Conservation (phyloP, 768 basidiomycete species). For the Daedaleopsis sinensis region DNA sequence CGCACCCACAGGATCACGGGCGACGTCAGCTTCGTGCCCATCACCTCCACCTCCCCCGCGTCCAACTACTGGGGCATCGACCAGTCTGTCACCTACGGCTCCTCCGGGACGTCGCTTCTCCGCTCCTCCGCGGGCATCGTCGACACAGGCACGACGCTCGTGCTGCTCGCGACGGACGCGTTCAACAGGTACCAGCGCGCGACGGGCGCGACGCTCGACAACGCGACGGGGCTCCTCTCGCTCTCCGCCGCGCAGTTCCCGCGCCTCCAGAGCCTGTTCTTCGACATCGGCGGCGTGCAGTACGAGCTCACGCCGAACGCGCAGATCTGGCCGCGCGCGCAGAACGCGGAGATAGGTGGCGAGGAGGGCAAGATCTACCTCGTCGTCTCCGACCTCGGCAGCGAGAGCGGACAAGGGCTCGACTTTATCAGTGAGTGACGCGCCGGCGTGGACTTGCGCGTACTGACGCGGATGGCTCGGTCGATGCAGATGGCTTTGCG, state of each 20-base stretch:
- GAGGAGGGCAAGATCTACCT: constrained; percentile 52
- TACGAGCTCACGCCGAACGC: constrained; percentile 64
- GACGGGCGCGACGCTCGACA: constrained; percentile 55
- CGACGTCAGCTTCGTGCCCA: constrained; percentile 37
- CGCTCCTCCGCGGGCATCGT: constrained; percentile 48
- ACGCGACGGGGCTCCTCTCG: constrained; percentile 56
- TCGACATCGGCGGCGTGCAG: constrained; percentile 52
- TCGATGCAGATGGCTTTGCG: constrained; percentile 49
- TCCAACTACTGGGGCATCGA: constrained; percentile 54
- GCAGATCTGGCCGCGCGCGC: constrained; percentile 68
- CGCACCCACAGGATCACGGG: constrained; percentile 19
- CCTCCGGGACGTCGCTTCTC: constrained; percentile 31
- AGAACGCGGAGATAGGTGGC: constrained; percentile 63
- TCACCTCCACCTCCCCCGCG: constrained; percentile 51
- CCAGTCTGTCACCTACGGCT: constrained; percentile 43
- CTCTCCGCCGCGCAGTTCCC: constrained; percentile 52
- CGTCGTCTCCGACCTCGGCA: constrained; percentile 56
- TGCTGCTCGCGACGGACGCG: constrained; percentile 60
- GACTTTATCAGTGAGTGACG: constrained; percentile 62
- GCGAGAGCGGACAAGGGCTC: constrained; percentile 53
- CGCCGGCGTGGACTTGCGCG: not conserved
- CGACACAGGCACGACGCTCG: constrained; percentile 56
- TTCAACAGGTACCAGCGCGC: constrained; percentile 57
- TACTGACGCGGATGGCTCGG: not conserved
- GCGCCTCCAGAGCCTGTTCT: constrained; percentile 53